Percentiles rank a stretch among this genome's conserved stretches.
Conservation (phyloP, 1,284 basidiomycete species). For the Inonotus obliquus region DNA sequence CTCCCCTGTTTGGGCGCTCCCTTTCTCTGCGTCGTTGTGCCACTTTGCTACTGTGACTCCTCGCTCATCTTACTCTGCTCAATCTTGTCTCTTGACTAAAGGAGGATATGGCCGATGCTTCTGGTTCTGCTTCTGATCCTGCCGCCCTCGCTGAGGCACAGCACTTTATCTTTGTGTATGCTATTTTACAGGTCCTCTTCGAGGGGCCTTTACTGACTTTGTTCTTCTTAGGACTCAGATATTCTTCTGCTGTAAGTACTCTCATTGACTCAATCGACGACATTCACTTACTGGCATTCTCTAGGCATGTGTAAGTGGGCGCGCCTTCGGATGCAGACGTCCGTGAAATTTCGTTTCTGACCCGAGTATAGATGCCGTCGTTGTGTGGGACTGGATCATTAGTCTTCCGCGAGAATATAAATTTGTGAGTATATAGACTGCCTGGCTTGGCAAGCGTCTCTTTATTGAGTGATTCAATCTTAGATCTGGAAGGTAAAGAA, state of each 20-base stretch:
- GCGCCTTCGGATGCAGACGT: conserved; percentile 19
- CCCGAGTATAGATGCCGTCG: conserved; percentile 55
- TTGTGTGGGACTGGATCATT: conserved; percentile 79
- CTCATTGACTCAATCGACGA: conserved; percentile 11
- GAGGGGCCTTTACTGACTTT: conserved; percentile 15
- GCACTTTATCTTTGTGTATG: conserved; percentile 49
- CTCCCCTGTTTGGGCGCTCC: background rate
- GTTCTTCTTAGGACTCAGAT: conserved; percentile 52
- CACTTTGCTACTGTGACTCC: background rate
- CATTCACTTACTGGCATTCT: background rate
- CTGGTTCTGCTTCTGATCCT: background rate
- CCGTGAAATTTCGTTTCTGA: conserved; percentile 21
- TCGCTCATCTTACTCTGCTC: background rate
- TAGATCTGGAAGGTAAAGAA: conserved; percentile 58
- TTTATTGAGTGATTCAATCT: conserved; percentile 6
- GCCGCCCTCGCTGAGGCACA: conserved; percentile 39
- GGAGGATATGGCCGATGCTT: conserved; percentile 17
- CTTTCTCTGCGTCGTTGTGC: background rate
- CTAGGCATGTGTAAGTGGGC: conserved; percentile 67
- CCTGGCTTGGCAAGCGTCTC: conserved; percentile 16
- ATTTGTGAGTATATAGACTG: conserved; percentile 46
- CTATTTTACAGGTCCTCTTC: conserved; percentile 31
- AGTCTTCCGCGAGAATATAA: conserved; percentile 68
- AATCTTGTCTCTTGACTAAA: background rate
- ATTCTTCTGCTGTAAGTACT: conserved; percentile 72